These are phyloP conservation scores for Aegilops sharonensis DNA, from an alignment of 176 grass and related monocot genomes.

Conservation along the genomic window DNA sequence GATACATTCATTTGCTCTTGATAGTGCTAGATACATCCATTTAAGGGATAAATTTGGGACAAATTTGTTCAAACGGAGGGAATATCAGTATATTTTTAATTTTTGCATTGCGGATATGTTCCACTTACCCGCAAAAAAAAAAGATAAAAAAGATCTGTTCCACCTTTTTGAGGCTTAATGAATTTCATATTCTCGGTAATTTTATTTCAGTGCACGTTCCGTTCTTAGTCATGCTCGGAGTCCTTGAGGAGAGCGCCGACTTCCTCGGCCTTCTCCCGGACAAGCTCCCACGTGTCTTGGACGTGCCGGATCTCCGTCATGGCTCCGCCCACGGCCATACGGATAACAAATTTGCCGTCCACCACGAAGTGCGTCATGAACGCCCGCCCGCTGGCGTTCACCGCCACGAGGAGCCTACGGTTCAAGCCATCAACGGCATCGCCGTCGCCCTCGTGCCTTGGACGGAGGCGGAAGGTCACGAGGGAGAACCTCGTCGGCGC, in stretches of 20 bases:
- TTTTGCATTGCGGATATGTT: too few species aligned
- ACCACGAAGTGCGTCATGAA: neutral
- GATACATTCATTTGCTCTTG: too few species aligned
- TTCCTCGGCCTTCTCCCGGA: conserved; percentile 21
- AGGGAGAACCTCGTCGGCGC: neutral
- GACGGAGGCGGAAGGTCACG: neutral
- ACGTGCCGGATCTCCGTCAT: conserved; percentile 46
- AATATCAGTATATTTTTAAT: too few species aligned
- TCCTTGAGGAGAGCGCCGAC: neutral
- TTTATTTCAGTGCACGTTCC: too few species aligned
- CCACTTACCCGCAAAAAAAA: too few species aligned
- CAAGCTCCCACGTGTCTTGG: conserved; percentile 35
- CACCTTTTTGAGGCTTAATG: neutral
- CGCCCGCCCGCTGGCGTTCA: neutral
- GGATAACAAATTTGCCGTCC: neutral
- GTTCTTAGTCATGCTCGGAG: too few species aligned
- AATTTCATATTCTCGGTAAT: neutral
- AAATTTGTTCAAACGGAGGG: too few species aligned
- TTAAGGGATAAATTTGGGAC: too few species aligned
- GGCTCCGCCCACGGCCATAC: neutral
- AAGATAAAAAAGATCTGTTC: too few species aligned
- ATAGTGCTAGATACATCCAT: too few species aligned
- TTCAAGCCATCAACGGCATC: neutral
- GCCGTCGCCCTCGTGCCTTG: neutral
- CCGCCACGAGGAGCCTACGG: neutral